Evolutionary conservation across 1,139 yeast species (phyloP), one percentile per base, ranked within the genome.

Genomic region (Suhomyces anneliseae): DNA sequence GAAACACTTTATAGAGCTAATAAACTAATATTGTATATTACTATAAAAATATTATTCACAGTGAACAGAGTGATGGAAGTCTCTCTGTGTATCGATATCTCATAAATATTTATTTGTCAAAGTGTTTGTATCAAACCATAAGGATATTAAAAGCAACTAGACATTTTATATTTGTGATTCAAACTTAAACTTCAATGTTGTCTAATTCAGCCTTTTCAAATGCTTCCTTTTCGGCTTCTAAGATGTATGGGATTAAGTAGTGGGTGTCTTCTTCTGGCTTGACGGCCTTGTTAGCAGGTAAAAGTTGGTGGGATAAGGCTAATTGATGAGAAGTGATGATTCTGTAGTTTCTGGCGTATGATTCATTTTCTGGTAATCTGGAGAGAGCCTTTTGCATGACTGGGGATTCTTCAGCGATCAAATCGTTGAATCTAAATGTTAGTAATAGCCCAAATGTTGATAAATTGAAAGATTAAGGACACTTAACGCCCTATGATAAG

Each of bases 201-300:
- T 92, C 96, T 64, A 93, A 82, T 66, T 87, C 95, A 54, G 79
- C 83, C 75, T 87, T 89, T 78, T 92, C 99, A 58, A 81, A 78
- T 44, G 85, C 87, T 71, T 90, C 97, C 65, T 90, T 90, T 76
- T 92, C 98, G 53, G 95, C 95, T 76, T 92, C 97, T 66, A 92
- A 81, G 55, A 92, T 77, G 77, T 87, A 88, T 60, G 97, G 98
- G 53, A 88, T 72, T 65, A 93, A 80, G 73, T 89, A 90, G 60
- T 90, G 86, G 51, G 76, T 78, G 74, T 93, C 99, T 61, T 92
- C 92, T 65, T 84, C 89, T 35, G 92, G 82, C 66, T 83, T 82
- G 54, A 88, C 75, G 60, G 87, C 87, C 72, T 93, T 86, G 64
- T 79, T 79, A 58, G 83, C 78, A 59, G 98, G 96, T 62, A 93